phyloP scores from a whole-genome alignment of 2,329 filamentous ascomycete genomes.

The Fusarium sp. region DNA sequence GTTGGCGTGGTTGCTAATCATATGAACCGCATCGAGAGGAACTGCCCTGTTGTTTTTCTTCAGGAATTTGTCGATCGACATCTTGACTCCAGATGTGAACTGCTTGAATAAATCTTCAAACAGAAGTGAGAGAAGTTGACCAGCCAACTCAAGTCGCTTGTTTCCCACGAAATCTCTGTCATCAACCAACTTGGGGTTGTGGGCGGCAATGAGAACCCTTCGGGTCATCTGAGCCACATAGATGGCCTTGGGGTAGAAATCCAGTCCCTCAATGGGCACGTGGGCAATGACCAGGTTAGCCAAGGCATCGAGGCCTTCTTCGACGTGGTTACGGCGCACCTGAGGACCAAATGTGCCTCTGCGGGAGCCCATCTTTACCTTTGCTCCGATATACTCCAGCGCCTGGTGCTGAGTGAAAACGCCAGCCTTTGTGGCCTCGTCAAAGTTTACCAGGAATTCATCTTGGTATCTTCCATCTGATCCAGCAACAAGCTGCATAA shows the following conservation, averaged over 20 bases:
- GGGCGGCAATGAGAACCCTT: conserved; percentile 92
- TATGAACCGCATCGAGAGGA: conserved; percentile 84
- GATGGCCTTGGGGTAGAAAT: conserved; percentile 96
- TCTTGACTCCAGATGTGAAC: conserved; percentile 87
- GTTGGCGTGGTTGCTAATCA: conserved; percentile 84
- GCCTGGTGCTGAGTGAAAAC: conserved; percentile 96
- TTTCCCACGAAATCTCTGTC: conserved; percentile 98
- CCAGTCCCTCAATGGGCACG: conserved; percentile 87
- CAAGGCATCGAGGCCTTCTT: conserved; percentile 91
- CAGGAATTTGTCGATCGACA: conserved; percentile 92
- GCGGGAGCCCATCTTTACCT: conserved; percentile 86
- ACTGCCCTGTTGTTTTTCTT: conserved; percentile 92
- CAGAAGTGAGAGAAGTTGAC: conserved; percentile 88
- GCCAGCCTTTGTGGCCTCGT: conserved; percentile 83
- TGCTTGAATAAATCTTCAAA: conserved; percentile 99
- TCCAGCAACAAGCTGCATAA: conserved; percentile 88
- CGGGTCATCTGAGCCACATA: conserved; percentile 98
- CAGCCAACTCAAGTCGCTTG: conserved; percentile 92
- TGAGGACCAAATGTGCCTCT: conserved; percentile 63
- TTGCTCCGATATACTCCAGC: conserved; percentile 86
- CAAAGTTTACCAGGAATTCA: conserved; percentile 93
- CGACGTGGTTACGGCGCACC: conserved; percentile 78
- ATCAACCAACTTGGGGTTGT: conserved; percentile 88
- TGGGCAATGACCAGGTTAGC: conserved; percentile 94
- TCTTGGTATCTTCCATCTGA: conserved; percentile 90